Conservation (phyloP, 1,139 yeast genomes). For the Blastobotrys serpentis region DNA sequence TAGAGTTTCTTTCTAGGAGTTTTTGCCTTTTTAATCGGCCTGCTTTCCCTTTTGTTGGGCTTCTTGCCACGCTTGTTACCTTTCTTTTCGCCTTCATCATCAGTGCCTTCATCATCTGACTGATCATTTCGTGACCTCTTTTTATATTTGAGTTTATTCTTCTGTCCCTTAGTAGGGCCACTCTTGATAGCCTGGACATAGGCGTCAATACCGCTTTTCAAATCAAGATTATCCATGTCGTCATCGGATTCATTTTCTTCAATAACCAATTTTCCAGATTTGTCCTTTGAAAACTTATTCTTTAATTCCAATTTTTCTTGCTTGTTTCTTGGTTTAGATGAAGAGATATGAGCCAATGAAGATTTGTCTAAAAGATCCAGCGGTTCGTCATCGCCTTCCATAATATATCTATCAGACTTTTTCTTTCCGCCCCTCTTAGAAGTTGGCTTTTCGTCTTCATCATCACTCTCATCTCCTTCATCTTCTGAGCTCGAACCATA, state of each 20-base stretch:
- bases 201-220: slow-evolving; percentile 64
- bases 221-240: slow-evolving; percentile 54
- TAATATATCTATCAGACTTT: slow-evolving; percentile 56
- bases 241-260: slow-evolving; percentile 35
- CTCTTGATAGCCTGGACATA: slow-evolving; percentile 89
- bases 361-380: slow-evolving; percentile 83
- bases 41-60: background rate
- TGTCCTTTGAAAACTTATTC: slow-evolving; percentile 51
- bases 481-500: slow-evolving; percentile 44
- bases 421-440: slow-evolving; percentile 33
- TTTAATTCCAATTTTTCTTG: slow-evolving; percentile 39
- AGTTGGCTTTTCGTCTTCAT: slow-evolving; percentile 23
- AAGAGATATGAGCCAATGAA: slow-evolving; percentile 82
- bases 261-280: slow-evolving; percentile 41
- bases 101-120: slow-evolving; percentile 43
- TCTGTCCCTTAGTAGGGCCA: slow-evolving; percentile 92
- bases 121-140: slow-evolving; percentile 59
- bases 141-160: slow-evolving; percentile 75
- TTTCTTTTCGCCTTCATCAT: slow-evolving; percentile 12
- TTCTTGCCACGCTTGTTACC: slow-evolving; percentile 12
- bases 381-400: slow-evolving; percentile 80
- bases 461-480: slow-evolving; percentile 43
- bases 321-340: slow-evolving; percentile 63
- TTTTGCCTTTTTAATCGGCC: slow-evolving; percentile 5
- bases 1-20: slow-evolving; percentile 11